Base-by-base conservation (phyloP, 2,329 filamentous ascomycete species). In the Fusarium graminum region DNA sequence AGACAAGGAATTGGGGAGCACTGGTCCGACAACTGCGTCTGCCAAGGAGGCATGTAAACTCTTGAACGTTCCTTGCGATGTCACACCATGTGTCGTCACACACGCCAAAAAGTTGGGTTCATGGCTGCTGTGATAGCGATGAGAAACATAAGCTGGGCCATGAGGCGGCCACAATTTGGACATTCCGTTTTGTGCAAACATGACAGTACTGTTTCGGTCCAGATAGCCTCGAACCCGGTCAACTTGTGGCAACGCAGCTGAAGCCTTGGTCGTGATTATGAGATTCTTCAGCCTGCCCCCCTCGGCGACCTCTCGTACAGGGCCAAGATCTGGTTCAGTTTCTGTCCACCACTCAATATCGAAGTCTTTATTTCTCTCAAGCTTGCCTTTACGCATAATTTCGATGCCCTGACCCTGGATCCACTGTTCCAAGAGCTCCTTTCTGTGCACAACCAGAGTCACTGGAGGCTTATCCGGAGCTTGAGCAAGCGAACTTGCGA, bases 171-270 rank as follows among this genome's bases (percentile, higher is more conserved):
- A 87, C 16, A 86, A 75, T 66, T 81, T 83, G 30, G 92, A 93
- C 87, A 97, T 91, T 44, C 94, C 94, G 71, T 97, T 97, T 71
- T 97, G 94, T 25, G 92, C 80, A 71, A 97, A 92, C 13, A 90
- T 83, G n/a, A 97, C 86, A 0, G 92, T 91, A n/a, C 89, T 92
- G 5, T 83, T 77, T 4, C 80, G 76, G 64, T 88, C 84, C 4
- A 89, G 83, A 51, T 97, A 86, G 2, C 85, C 78, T 8, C 85
- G 80, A 14, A 97, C 77, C 17, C 80, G 75, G 50, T 83, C 82
- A 7, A 83, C 78, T 39, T 91, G 90, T 2, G 84, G 79, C n/a
- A 92, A 76, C 0, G 92, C 91, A 36, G 86, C 80, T 4, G 86
- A 80, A 0, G 93, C 87, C 77, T 97, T 97, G 29, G 90, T 92